These are phyloP conservation scores for Kluyveromyces aestuarii DNA, from an alignment of 805 yeast genomes.

Conservation along the genomic window DNA sequence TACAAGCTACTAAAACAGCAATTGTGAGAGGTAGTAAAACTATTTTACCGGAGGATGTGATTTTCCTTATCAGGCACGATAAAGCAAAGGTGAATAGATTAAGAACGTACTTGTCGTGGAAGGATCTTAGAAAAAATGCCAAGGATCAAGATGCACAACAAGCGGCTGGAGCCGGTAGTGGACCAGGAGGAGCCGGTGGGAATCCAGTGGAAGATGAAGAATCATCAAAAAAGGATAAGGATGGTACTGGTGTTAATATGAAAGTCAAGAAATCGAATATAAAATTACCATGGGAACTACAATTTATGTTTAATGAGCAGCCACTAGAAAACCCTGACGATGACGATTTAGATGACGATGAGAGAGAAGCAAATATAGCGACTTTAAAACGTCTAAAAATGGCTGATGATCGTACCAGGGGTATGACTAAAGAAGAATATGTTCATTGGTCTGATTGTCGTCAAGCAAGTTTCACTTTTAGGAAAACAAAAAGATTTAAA, in stretches of 20 bases:
- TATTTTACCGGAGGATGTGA: slow-evolving; percentile 86
- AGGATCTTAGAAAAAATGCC: slow-evolving; percentile 83
- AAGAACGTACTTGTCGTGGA: slow-evolving; percentile 91
- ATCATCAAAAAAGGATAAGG: slow-evolving; percentile 33
- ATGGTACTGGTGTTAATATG: slow-evolving; percentile 33
- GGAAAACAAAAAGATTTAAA: slow-evolving; percentile 87
- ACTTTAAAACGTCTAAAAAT: slow-evolving; percentile 80
- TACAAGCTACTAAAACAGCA: slow-evolving; percentile 74
- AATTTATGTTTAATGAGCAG: slow-evolving; percentile 87
- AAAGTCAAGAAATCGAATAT: slow-evolving; percentile 69
- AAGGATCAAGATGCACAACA: slow-evolving; percentile 59
- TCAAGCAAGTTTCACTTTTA: slow-evolving; percentile 91
- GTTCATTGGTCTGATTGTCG: slow-evolving; percentile 99
- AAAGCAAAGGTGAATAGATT: slow-evolving; percentile 87
- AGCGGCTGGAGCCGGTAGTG: slow-evolving; percentile 43
- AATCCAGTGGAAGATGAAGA: slow-evolving; percentile 30
- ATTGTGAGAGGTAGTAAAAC: slow-evolving; percentile 71
- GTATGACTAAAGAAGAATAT: slow-evolving; percentile 95
- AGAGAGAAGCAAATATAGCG: slow-evolving; percentile 78
- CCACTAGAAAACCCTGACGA: slow-evolving; percentile 64
- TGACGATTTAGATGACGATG: slow-evolving; percentile 75
- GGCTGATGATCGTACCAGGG: slow-evolving; percentile 88
- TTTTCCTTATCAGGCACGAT: slow-evolving; percentile 86
- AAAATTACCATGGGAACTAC: slow-evolving; percentile 90
- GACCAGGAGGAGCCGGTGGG: slow-evolving; percentile 34